A percentile compares a stretch with the other conserved stretches of the same genome.
Conservation (phyloP, 345 rosid genomes). For the Syzygium jambos region DNA sequence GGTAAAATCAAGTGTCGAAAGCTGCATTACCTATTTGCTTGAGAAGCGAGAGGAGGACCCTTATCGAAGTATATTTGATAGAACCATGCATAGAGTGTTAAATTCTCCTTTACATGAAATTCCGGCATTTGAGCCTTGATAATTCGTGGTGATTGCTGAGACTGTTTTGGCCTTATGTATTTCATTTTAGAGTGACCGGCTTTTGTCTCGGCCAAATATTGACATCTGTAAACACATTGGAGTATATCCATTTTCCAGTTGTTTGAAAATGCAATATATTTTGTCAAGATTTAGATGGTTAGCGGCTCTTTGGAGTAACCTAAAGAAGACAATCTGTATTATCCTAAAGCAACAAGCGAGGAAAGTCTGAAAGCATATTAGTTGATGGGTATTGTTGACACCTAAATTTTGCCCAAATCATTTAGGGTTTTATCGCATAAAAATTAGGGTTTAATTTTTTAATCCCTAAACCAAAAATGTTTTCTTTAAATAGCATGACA, state of each 20-base stretch:
- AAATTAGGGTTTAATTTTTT: too few species aligned
- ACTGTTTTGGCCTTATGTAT: neutral
- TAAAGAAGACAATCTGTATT: neutral
- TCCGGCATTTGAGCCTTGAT: slow-evolving; percentile 49
- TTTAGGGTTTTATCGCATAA: too few species aligned
- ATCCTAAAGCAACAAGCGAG: neutral
- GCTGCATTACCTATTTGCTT: slow-evolving; percentile 40
- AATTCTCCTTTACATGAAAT: slow-evolving; percentile 37
- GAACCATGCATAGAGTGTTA: slow-evolving; percentile 26
- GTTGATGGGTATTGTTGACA: too few species aligned
- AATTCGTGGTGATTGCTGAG: neutral
- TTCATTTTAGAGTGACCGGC: neutral
- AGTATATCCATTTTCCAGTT: neutral
- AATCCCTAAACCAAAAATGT: too few species aligned
- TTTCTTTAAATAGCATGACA: too few species aligned
- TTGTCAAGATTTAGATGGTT: neutral
- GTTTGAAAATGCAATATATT: neutral
- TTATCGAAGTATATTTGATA: slow-evolving; percentile 35
- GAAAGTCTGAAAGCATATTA: neutral
- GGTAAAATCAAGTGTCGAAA: slow-evolving; percentile 50
- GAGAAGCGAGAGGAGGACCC: slow-evolving; percentile 60
- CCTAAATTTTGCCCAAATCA: too few species aligned
- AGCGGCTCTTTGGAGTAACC: neutral
- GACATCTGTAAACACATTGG: neutral
- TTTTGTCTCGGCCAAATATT: neutral